Evolutionary conservation across 768 basidiomycete species (phyloP).

Genomic region (Pholiota microspora): DNA sequence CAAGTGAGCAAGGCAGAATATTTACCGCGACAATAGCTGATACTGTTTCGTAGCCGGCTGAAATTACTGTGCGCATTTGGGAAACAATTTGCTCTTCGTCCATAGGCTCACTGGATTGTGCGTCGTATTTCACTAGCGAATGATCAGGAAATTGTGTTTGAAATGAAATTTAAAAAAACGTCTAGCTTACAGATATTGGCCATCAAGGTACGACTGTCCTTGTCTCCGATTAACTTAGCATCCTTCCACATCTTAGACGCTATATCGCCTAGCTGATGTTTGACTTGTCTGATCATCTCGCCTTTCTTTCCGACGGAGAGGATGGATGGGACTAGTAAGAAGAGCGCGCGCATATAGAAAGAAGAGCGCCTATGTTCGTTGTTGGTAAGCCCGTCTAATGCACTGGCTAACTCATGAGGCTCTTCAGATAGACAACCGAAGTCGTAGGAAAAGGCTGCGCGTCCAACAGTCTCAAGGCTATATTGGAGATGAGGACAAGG

Average conservation of each 20-base stretch:
- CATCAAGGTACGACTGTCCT: constrained; percentile 47
- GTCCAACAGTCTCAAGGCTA: constrained; percentile 58
- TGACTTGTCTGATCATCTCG: constrained; percentile 52
- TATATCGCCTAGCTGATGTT: constrained; percentile 51
- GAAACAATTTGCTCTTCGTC: constrained; percentile 51
- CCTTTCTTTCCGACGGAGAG: constrained; percentile 57
- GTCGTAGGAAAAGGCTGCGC: constrained; percentile 63
- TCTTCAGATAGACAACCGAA: constrained; percentile 53
- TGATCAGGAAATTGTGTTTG: too few species aligned
- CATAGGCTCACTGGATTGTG: constrained; percentile 29
- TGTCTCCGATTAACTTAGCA: constrained; percentile 44
- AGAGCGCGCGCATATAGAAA: constrained; percentile 64
- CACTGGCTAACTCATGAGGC: constrained; percentile 45
- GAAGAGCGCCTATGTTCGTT: constrained; percentile 54
- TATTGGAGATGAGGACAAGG: constrained; percentile 5
- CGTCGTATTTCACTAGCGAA: constrained; percentile 38
- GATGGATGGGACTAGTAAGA: constrained; percentile 58
- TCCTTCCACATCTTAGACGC: constrained; percentile 54
- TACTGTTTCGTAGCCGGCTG: constrained; percentile 58
- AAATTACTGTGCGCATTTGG: constrained; percentile 63
- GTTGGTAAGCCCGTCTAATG: constrained; percentile 60
- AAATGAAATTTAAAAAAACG: too few species aligned
- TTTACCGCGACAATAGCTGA: constrained; percentile 42
- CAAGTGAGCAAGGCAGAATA: constrained; percentile 17
- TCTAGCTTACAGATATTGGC: constrained; percentile 47